These are phyloP conservation scores for Fusarium humuli DNA, from an alignment of 2,329 filamentous ascomycete genomes.

Conservation along the genomic window DNA sequence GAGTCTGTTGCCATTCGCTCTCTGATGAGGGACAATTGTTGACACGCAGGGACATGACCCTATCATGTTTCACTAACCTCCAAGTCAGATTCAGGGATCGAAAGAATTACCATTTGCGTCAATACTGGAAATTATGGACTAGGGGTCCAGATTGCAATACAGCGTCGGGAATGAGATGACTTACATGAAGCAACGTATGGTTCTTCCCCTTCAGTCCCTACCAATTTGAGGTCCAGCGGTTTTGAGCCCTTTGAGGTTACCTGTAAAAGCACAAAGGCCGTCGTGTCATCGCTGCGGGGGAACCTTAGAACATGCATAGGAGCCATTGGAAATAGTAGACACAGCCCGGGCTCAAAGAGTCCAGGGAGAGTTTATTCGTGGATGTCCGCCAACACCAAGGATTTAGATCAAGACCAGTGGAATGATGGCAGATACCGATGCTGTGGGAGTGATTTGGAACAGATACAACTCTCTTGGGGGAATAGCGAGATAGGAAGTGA, in stretches of 20 bases:
- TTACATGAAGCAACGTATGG: slow-evolving; percentile 70
- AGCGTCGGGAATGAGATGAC: slow-evolving; percentile 49
- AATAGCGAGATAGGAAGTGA: slow-evolving; percentile 15
- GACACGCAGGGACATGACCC: slow-evolving; percentile 63
- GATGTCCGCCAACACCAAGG: slow-evolving; percentile 7
- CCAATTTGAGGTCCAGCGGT: slow-evolving; percentile 72
- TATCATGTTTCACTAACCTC: slow-evolving; percentile 66
- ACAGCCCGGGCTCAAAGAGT: background rate
- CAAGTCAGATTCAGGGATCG: slow-evolving; percentile 39
- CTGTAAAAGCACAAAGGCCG: slow-evolving; percentile 70
- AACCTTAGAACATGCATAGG: slow-evolving; percentile 65
- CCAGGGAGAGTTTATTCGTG: slow-evolving; percentile 4
- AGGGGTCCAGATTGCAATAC: slow-evolving; percentile 30
- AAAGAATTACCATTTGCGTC: slow-evolving; percentile 32
- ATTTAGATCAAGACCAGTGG: slow-evolving; percentile 24
- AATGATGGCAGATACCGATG: slow-evolving; percentile 36
- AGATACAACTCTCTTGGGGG: slow-evolving; percentile 15
- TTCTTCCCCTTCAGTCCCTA: slow-evolving; percentile 74
- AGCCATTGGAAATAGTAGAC: slow-evolving; percentile 38
- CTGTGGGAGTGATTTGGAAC: slow-evolving; percentile 20
- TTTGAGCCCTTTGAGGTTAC: slow-evolving; percentile 62
- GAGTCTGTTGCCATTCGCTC: slow-evolving; percentile 74
- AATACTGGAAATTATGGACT: slow-evolving; percentile 37
- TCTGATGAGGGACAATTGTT: slow-evolving; percentile 66
- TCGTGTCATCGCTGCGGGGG: slow-evolving; percentile 64